Evolutionary conservation across 805 yeast genomes (phyloP), one percentile per base, ranked within the genome.

Genomic region (Teunomyces kruisii): DNA sequence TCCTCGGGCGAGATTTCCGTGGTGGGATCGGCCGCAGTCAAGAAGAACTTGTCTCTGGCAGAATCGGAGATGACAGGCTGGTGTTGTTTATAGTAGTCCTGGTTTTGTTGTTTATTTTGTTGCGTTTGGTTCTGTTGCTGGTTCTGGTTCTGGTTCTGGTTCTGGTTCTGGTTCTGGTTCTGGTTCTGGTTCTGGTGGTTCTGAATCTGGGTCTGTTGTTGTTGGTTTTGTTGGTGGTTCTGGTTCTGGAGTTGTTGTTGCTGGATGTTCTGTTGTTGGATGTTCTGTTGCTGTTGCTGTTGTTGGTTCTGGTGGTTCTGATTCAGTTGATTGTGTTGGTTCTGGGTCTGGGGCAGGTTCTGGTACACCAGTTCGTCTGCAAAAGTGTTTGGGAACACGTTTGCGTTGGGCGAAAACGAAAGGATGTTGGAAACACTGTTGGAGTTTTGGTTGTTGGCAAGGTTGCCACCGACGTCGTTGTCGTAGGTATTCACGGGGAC

Each of bases 11-110:
- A 87, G 30, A 87, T 85, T 52, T 89, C 97, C 2, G 92, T 88
- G 0, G 96, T 87, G 4, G 98, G 98, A 62, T 92, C 98, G 0
- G 97, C 97, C 0, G 98, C 98, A 0, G 97, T 92, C 40, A 92
- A 68, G 68, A 92, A 91, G 66, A 92, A 92, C 64, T 90, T 90
- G 61, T 91, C 97, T 51, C 89, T 77, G 1, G 97, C 96, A 2
- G 94, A 83, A 45, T 87, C 92, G 0, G 84, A 78, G 3, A 80
- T 73, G 32, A 70, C 66, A 1, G 77, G 77, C 42, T 65, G 70
- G 47, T 62, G 65, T 14, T 48, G 4, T 49, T 35, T 22, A 44
- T 42, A 10, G 47, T 47, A 6, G 58, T 54, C 12, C 22, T 19
- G 22, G 22, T 19, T 19, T 19, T 19, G 59, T 59, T 39, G 67